Percentiles rank a stretch among this genome's conserved stretches.
Evolutionary conservation across 768 basidiomycete species (phyloP).

Genomic region (Candolleomyces aberdarensis): DNA sequence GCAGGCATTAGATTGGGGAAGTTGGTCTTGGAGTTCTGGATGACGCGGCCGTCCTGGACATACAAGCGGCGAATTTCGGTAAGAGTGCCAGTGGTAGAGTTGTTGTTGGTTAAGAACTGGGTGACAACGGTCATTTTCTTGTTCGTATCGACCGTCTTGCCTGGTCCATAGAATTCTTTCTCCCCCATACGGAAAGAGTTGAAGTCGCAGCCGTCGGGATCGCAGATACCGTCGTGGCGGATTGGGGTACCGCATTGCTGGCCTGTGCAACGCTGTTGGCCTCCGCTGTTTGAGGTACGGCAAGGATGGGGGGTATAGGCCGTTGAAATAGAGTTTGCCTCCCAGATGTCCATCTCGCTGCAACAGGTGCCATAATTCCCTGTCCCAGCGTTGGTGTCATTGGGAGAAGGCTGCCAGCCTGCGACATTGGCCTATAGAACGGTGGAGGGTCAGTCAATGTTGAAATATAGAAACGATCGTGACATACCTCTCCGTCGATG

Average conservation of each 20-base stretch:
- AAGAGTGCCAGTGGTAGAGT: slow-evolving; percentile 18
- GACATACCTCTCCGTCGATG: slow-evolving; percentile 51
- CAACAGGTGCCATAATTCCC: slow-evolving; percentile 25
- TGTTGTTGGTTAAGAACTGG: slow-evolving; percentile 19
- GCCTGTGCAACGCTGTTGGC: slow-evolving; percentile 41
- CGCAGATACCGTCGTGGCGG: slow-evolving; percentile 46
- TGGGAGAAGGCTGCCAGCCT: slow-evolving; percentile 24
- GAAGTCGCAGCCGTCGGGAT: slow-evolving; percentile 60
- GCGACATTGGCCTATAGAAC: slow-evolving; percentile 39
- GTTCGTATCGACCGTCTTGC: slow-evolving; percentile 32
- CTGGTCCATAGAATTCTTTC: slow-evolving; percentile 44
- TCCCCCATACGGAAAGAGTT: slow-evolving; percentile 58
- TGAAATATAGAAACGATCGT: background rate
- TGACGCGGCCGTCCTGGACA: slow-evolving; percentile 19
- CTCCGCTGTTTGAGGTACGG: slow-evolving; percentile 23
- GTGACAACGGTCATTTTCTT: slow-evolving; percentile 24
- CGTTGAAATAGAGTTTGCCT: slow-evolving; percentile 48
- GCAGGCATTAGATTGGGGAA: slow-evolving; percentile 33
- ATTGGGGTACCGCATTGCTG: slow-evolving; percentile 32
- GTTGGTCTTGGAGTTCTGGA: slow-evolving; percentile 18
- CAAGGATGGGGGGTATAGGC: slow-evolving; percentile 56
- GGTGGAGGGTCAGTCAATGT: background rate
- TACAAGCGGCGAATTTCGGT: slow-evolving; percentile 20
- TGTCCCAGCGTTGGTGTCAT: slow-evolving; percentile 22
- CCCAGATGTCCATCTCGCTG: slow-evolving; percentile 55